phyloP scores from a whole-genome alignment of 2,329 filamentous ascomycete genomes.

The Thelonectria discophora region DNA sequence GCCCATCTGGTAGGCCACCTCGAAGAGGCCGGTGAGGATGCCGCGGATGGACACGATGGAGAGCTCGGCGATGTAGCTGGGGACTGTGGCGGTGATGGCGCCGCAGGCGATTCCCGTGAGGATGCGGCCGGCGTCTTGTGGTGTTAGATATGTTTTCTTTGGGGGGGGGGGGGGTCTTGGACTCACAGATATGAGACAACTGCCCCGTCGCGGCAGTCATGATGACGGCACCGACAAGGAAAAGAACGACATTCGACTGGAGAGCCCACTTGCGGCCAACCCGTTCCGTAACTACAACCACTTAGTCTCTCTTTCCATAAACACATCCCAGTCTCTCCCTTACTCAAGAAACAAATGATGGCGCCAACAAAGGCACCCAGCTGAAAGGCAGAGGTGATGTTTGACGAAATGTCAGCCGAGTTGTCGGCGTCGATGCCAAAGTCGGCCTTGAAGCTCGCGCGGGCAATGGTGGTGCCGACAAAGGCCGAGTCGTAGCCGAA shows the following conservation, averaged over 20 bases:
- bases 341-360: constrained; percentile 55
- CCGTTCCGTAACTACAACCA: constrained; percentile 52
- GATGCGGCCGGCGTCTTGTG: constrained; percentile 64
- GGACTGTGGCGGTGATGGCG: constrained; percentile 66
- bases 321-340: not conserved
- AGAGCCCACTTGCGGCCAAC: constrained; percentile 61
- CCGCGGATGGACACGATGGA: constrained; percentile 67
- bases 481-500: constrained; percentile 65
- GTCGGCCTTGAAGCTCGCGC: constrained; percentile 56
- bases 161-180: not conserved
- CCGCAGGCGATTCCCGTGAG: constrained; percentile 66
- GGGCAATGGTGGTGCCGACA: constrained; percentile 63
- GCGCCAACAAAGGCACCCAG: constrained; percentile 64
- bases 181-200: constrained; percentile 54
- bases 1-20: constrained; percentile 64
- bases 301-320: not conserved
- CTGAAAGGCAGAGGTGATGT: constrained; percentile 59
- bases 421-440: constrained; percentile 45
- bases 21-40: constrained; percentile 63
- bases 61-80: constrained; percentile 71
- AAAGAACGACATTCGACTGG: constrained; percentile 54
- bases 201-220: constrained; percentile 53
- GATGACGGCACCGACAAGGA: constrained; percentile 55
- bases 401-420: constrained; percentile 46
- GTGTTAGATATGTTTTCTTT: not conserved